Percentiles rank a stretch among this genome's conserved stretches.
phyloP scores from a whole-genome alignment of 2,329 filamentous ascomycete species.

The Cladosporium sp. region DNA sequence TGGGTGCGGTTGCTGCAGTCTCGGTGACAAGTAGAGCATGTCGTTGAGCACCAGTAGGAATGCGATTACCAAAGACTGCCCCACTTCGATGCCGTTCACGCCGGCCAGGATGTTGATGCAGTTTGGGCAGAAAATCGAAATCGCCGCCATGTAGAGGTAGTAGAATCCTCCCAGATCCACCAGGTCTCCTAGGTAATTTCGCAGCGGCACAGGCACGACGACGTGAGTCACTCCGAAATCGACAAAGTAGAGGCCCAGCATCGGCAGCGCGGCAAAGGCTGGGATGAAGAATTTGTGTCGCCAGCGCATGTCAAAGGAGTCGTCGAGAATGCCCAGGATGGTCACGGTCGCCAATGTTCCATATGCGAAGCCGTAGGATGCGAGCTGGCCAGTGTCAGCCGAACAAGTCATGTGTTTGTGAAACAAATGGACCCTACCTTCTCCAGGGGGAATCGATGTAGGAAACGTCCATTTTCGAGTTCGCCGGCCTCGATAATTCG shows the following conservation, averaged over 20 bases:
- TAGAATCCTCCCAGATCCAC: conserved; percentile 77
- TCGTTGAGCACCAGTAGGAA: conserved; percentile 84
- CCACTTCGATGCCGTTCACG: conserved; percentile 97
- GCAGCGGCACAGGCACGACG: conserved; percentile 83
- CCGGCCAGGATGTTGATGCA: conserved; percentile 99
- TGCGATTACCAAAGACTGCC: conserved; percentile 89
- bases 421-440: conserved; percentile 61
- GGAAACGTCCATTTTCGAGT: conserved; percentile 77
- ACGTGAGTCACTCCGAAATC: conserved; percentile 97
- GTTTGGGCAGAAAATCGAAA: conserved; percentile 97
- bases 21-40: conserved; percentile 72
- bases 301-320: conserved; percentile 98
- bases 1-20: conserved; percentile 75
- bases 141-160: conserved; percentile 94
- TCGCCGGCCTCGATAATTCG: conserved; percentile 73
- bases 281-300: conserved; percentile 98
- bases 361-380: conserved; percentile 91
- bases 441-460: conserved; percentile 91
- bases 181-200: conserved; percentile 80
- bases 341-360: conserved; percentile 89
- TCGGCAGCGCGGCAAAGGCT: conserved; percentile 86
- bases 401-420: background rate
- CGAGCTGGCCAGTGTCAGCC: conserved; percentile 62
- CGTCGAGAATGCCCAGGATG: conserved; percentile 89
- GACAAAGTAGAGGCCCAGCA: conserved; percentile 96